Evolutionary conservation across 345 rosid species (phyloP).

Genomic region (Linum tenue): DNA sequence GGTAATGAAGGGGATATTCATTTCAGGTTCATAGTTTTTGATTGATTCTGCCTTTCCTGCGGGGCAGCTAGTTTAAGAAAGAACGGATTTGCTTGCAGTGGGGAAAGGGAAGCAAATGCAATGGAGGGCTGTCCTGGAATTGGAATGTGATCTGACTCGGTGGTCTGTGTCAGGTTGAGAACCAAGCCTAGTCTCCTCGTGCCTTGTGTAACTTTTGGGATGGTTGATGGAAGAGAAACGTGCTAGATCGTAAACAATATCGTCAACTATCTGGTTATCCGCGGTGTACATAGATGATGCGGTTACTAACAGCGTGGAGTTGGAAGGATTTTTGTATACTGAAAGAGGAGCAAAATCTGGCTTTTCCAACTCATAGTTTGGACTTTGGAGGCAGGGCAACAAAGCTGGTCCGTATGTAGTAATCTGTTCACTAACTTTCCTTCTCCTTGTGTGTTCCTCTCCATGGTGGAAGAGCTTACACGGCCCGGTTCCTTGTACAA

Average conservation of each 20-base stretch:
- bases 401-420: background rate
- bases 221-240: background rate
- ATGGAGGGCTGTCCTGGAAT: background rate
- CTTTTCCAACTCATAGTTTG: too few species aligned
- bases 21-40: background rate
- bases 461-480: background rate
- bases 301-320: background rate
- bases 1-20: constrained; percentile 18
- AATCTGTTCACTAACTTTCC: background rate
- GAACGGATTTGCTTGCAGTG: background rate
- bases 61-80: too few species aligned
- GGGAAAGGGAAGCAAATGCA: background rate
- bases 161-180: background rate
- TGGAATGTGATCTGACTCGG: background rate
- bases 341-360: background rate
- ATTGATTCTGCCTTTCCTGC: too few species aligned
- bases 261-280: background rate
- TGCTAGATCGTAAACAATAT: background rate
- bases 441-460: background rate
- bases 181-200: too few species aligned
- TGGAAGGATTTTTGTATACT: background rate
- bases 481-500: background rate
- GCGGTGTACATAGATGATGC: background rate
- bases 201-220: background rate
- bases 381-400: background rate